Percentiles rank a stretch among this genome's conserved stretches.
Conservation (phyloP, 345 rosid species). For the Raphanus sativus region DNA sequence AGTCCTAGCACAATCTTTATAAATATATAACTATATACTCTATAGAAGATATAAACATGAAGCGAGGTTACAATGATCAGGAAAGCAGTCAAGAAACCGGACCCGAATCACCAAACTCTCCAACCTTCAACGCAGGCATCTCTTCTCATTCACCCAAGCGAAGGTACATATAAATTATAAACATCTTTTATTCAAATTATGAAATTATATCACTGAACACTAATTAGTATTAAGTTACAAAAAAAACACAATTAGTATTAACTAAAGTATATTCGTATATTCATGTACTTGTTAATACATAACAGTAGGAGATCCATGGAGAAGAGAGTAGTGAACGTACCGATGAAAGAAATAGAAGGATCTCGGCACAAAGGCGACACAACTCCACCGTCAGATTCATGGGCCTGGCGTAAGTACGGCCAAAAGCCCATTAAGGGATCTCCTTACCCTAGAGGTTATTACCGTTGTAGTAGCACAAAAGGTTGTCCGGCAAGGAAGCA, state of each 20-base stretch:
- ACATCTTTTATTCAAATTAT: background rate
- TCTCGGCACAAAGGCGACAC: conserved; percentile 70
- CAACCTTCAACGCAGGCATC: conserved; percentile 40
- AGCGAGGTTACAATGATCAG: conserved; percentile 35
- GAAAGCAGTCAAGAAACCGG: conserved; percentile 56
- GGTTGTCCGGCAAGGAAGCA: conserved; percentile 97
- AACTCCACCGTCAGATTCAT: conserved; percentile 87
- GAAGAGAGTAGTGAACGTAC: conserved; percentile 78
- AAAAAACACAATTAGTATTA: background rate
- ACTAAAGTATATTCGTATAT: background rate
- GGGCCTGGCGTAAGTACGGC: conserved; percentile 99
- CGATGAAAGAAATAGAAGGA: conserved; percentile 80
- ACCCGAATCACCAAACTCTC: conserved; percentile 58
- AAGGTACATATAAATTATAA: conserved; percentile 44
- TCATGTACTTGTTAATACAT: background rate
- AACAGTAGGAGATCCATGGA: conserved; percentile 62
- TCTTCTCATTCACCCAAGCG: conserved; percentile 56
- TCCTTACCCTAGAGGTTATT: conserved; percentile 94
- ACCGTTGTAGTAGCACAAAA: conserved; percentile 93
- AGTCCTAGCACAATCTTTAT: background rate
- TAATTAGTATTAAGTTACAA: background rate
- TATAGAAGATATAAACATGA: conserved; percentile 30
- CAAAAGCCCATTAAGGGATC: conserved; percentile 99
- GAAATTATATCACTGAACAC: background rate
- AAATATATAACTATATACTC: conserved; percentile 26